A percentile compares a stretch with the other conserved stretches of the same genome.
Conservation (phyloP, 306 rosid genomes). For the Fragaria iinumae region DNA sequence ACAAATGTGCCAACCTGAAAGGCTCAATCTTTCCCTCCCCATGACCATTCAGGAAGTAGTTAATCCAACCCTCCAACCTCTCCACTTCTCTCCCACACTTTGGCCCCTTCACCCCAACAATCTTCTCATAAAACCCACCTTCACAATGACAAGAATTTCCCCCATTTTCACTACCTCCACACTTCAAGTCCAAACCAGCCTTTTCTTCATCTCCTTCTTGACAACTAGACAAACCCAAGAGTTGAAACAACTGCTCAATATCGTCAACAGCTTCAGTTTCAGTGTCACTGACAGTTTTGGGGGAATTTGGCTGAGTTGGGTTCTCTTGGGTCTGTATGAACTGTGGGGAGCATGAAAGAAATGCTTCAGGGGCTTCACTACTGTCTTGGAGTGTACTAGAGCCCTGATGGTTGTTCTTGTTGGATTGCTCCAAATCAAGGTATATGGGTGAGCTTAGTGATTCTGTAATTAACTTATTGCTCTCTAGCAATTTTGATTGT, state of each 20-base stretch:
- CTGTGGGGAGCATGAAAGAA: slow-evolving; percentile 57
- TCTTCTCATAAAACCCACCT: slow-evolving; percentile 72
- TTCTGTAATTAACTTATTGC: slow-evolving; percentile 7
- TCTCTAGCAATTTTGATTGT: slow-evolving; percentile 23
- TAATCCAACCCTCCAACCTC: slow-evolving; percentile 84
- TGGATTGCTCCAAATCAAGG: slow-evolving; percentile 42
- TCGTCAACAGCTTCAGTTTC: slow-evolving; percentile 36
- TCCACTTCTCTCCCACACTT: slow-evolving; percentile 66
- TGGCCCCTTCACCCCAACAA: slow-evolving; percentile 79
- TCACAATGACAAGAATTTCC: slow-evolving; percentile 65
- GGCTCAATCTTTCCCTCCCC: slow-evolving; percentile 61
- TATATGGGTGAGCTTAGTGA: slow-evolving; percentile 60
- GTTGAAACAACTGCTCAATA: slow-evolving; percentile 49
- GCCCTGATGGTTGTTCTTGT: background rate
- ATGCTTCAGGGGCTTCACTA: slow-evolving; percentile 59
- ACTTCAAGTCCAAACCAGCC: slow-evolving; percentile 17
- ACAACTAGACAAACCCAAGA: slow-evolving; percentile 49
- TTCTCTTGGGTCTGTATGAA: slow-evolving; percentile 35
- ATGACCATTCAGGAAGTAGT: slow-evolving; percentile 50
- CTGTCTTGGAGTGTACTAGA: slow-evolving; percentile 30
- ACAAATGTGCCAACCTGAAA: slow-evolving; percentile 74
- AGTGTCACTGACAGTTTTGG: slow-evolving; percentile 16
- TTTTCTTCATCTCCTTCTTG: slow-evolving; percentile 18
- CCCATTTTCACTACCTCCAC: slow-evolving; percentile 23
- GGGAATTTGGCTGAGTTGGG: slow-evolving; percentile 24